A percentile compares a stretch with the other conserved stretches of the same genome.
Conservation (phyloP, 1,284 basidiomycete species). For the Agaricales sp. region DNA sequence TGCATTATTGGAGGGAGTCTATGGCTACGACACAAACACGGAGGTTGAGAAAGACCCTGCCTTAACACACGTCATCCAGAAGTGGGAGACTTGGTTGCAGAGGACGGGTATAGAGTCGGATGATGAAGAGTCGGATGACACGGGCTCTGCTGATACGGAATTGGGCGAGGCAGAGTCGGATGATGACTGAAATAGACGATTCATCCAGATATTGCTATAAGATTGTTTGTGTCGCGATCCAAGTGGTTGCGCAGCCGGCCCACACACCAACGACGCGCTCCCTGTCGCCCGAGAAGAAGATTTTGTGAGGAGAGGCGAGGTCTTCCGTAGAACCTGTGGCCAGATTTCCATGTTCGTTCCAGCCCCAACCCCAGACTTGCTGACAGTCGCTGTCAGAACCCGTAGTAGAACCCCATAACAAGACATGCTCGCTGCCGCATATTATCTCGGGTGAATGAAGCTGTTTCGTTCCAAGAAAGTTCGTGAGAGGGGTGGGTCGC, state of each 20-base stretch:
- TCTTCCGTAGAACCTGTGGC: conserved; percentile 55
- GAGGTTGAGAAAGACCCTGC: conserved; percentile 5
- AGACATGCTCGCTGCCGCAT: conserved; percentile 79
- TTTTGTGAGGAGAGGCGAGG: conserved; percentile 30
- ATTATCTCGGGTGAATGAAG: conserved; percentile 4
- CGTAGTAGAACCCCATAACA: conserved; percentile 19
- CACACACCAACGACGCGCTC: conserved; percentile 31
- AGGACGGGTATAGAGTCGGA: background rate
- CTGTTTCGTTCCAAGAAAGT: background rate
- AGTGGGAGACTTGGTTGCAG: conserved; percentile 21
- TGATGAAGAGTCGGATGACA: background rate
- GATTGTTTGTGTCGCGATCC: conserved; percentile 35
- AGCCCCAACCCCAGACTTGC: conserved; percentile 77
- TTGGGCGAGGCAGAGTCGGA: too few relatives aligned
- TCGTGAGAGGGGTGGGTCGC: background rate
- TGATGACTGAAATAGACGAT: background rate
- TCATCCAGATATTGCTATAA: background rate
- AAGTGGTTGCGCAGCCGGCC: conserved; percentile 72
- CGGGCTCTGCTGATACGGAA: too few relatives aligned
- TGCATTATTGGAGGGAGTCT: conserved; percentile 68
- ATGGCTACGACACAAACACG: conserved; percentile 29
- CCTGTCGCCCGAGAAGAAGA: conserved; percentile 35
- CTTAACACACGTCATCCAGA: conserved; percentile 11
- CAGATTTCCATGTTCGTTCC: conserved; percentile 94
- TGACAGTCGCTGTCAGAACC: conserved; percentile 14